Evolutionary conservation across 441 rosid genomes (phyloP), one percentile per base, ranked within the genome.

Genomic region (Metrosideros polymorpha): DNA sequence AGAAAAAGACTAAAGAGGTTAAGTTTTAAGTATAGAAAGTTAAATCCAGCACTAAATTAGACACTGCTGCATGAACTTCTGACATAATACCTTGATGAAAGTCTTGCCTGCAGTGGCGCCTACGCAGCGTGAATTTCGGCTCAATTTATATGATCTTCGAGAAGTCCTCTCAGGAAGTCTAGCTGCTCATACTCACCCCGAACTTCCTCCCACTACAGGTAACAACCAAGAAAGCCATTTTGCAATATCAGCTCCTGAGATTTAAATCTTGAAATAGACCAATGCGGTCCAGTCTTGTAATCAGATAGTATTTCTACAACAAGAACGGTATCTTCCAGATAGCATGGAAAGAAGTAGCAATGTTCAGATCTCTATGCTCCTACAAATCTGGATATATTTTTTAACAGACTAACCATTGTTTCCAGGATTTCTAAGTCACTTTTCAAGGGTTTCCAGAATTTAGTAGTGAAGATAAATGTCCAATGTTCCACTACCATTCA

Each of bases 171-270:
- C 35, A 95, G 87, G 91, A 95, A 94, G 3, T 93, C 95, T 25
- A 93, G 94, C 92, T 97, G 98, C 91, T 95, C 96, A 56, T 91
- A 88, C 49, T 93, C 93, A 56, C 98, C 98, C 92, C 90, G 92
- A 90, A 91, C 94, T 85, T 95, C 97, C 86, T 96, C 99, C 99
- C 99, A 95, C 98, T 95, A 85, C 86, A 89, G 55, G n/a, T n/a
- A 52, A 54, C 30, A 66, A 32, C 14, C 54, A n/a, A 82, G 29
- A 59, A 83, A 27, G 24, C n/a, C 79, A 35, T 66, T 66, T 35
- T 66, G n/a, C 79, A 35, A 35, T 5, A 22, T 66, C 79, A 66
- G 47, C 79, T 66, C n/a, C 8, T 66, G n/a, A 84, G 82, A 30
- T 32, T 54, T 53, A 77, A 63, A 43, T 19, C 54, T 51, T 12